Conservation (phyloP, 1,284 basidiomycete species). For the Heterobasidion occidentale region DNA sequence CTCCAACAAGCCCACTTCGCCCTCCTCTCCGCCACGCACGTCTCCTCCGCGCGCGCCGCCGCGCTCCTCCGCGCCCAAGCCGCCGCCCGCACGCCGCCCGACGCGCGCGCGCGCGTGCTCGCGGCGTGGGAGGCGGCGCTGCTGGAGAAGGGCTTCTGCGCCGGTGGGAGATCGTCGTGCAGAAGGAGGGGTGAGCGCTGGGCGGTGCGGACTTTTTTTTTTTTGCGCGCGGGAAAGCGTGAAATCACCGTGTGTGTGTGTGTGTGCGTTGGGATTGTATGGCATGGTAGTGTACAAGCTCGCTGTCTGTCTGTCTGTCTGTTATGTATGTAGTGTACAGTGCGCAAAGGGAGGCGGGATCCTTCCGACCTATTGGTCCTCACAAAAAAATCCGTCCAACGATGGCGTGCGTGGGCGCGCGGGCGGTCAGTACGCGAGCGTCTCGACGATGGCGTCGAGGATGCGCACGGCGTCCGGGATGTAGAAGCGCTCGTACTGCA, state of each 20-base stretch:
- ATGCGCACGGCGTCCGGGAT: conserved; percentile 82
- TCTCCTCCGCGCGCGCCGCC: neutral
- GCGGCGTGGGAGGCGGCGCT: conserved; percentile 6
- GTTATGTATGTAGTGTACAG: too few relatives aligned
- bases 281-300: too few relatives aligned
- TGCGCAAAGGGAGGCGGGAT: too few relatives aligned
- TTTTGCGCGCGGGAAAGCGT: too few relatives aligned
- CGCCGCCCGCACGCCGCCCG: too few relatives aligned
- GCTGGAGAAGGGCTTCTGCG: conserved; percentile 3
- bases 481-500: conserved; percentile 88
- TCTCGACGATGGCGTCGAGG: conserved; percentile 79
- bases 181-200: neutral
- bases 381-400: too few relatives aligned
- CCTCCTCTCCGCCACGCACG: conserved; percentile 1
- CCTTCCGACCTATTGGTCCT: too few relatives aligned
- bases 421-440: conserved; percentile 56
- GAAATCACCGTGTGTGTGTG: too few relatives aligned
- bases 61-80: neutral
- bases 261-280: too few relatives aligned
- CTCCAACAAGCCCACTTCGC: neutral
- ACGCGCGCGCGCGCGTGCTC: neutral
- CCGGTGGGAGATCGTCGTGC: conserved; percentile 3
- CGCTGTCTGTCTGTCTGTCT: too few relatives aligned
- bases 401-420: too few relatives aligned
- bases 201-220: neutral